phyloP scores from a whole-genome alignment of 2,329 filamentous ascomycete species.

The Pseudomassariella vexata region DNA sequence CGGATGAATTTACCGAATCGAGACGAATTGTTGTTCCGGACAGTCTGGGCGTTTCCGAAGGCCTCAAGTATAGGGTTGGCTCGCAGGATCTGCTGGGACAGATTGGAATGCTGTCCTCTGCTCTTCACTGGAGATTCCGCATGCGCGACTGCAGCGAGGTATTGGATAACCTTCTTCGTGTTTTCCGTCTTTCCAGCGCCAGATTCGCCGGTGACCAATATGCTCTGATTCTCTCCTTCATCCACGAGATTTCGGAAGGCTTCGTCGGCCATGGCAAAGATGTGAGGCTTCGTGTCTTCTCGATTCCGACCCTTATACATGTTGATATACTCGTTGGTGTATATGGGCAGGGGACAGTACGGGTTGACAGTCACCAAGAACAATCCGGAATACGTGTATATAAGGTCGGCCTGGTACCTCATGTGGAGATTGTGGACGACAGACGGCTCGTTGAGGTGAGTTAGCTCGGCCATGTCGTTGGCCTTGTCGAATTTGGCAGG shows the following conservation, averaged over 20 bases:
- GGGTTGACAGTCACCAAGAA: slow-evolving; percentile 97
- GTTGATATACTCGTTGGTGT: slow-evolving; percentile 93
- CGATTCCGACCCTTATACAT: slow-evolving; percentile 91
- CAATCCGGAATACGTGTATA: slow-evolving; percentile 96
- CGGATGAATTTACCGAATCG: slow-evolving; percentile 98
- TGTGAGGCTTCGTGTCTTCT: slow-evolving; percentile 95
- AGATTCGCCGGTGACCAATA: slow-evolving; percentile 95
- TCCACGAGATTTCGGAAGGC: slow-evolving; percentile 94
- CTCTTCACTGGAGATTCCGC: slow-evolving; percentile 65
- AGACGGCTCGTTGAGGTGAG: slow-evolving; percentile 94
- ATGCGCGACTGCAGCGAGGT: slow-evolving; percentile 88
- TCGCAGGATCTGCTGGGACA: slow-evolving; percentile 92
- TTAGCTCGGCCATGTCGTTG: slow-evolving; percentile 98
- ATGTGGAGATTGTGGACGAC: slow-evolving; percentile 96
- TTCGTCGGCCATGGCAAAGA: slow-evolving; percentile 95
- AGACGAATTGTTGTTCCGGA: slow-evolving; percentile 97
- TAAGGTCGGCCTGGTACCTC: slow-evolving; percentile 91
- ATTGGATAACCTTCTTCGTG: slow-evolving; percentile 99
- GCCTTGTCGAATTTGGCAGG: slow-evolving; percentile 99
- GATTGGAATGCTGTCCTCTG: slow-evolving; percentile 65
- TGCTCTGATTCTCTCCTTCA: slow-evolving; percentile 93
- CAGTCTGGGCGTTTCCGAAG: slow-evolving; percentile 96
- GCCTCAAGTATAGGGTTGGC: slow-evolving; percentile 97
- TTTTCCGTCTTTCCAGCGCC: slow-evolving; percentile 98
- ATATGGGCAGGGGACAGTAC: slow-evolving; percentile 91